These are phyloP conservation scores for Hawksworthiomyces lignivorus DNA, from an alignment of 2,329 filamentous ascomycete genomes.

Conservation along the genomic window DNA sequence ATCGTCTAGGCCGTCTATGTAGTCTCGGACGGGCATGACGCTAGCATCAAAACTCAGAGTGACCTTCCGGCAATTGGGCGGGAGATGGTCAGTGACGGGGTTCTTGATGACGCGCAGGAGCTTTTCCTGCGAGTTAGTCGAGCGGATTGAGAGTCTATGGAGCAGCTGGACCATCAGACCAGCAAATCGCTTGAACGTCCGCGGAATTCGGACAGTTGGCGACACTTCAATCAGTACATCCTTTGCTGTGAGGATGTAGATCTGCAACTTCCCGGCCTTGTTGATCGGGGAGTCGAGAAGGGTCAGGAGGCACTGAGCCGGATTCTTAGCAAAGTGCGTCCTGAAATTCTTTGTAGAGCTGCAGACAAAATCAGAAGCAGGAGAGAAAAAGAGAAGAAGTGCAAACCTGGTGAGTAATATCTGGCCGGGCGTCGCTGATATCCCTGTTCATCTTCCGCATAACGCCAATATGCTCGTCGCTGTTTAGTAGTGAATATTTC, in stretches of 20 bases:
- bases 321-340: no score
- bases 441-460: slow-evolving; percentile 99
- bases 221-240: slow-evolving; percentile 96
- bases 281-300: slow-evolving; percentile 97
- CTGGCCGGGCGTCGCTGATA: slow-evolving; percentile 93
- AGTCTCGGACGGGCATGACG: slow-evolving; percentile 81
- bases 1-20: slow-evolving; percentile 67
- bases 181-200: slow-evolving; percentile 98
- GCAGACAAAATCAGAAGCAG: not conserved
- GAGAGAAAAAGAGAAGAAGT: slow-evolving; percentile 5
- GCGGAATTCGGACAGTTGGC: slow-evolving; percentile 92
- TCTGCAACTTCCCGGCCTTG: slow-evolving; percentile 94
- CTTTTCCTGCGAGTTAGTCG: slow-evolving; percentile 95
- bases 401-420: slow-evolving; percentile 92
- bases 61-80: slow-evolving; percentile 94
- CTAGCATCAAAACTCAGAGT: slow-evolving; percentile 91
- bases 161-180: slow-evolving; percentile 98
- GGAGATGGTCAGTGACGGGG: slow-evolving; percentile 92
- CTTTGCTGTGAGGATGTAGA: slow-evolving; percentile 97
- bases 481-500: slow-evolving; percentile 96
- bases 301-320: slow-evolving; percentile 88
- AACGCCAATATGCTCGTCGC: slow-evolving; percentile 96
- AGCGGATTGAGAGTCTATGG: slow-evolving; percentile 90
- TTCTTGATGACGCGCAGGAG: slow-evolving; percentile 96
- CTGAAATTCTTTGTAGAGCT: no score